A percentile compares a stretch with the other conserved stretches of the same genome.
Evolutionary conservation across 2,329 filamentous ascomycete genomes (phyloP).

Genomic region (Aspergillus alliaceus): DNA sequence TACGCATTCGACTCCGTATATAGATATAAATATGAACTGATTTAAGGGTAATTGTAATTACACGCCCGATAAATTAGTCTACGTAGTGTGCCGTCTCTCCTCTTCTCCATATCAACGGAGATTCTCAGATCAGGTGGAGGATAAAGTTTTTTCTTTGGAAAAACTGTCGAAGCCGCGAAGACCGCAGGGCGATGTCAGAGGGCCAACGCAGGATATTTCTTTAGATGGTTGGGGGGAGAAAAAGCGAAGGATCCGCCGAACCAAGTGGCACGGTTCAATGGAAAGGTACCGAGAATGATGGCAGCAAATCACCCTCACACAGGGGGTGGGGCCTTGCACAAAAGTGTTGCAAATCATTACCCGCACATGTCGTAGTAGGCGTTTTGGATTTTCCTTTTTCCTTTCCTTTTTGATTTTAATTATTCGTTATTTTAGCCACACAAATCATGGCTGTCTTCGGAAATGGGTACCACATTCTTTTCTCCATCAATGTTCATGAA

Average conservation of each 20-base stretch:
- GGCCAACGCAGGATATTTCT: conserved; percentile 6
- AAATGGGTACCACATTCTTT: conserved; percentile 16
- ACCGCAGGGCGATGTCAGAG: conserved; percentile 1
- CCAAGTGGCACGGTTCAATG: conserved; percentile 21
- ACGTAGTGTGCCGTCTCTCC: not conserved
- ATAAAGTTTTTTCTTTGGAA: conserved; percentile 11
- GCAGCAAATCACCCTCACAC: conserved; percentile 14
- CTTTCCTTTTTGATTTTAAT: not conserved
- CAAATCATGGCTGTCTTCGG: conserved; percentile 23
- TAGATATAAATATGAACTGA: no score
- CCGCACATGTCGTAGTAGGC: conserved; percentile 17
- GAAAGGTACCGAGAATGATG: conserved; percentile 15
- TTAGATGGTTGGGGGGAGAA: conserved; percentile 7
- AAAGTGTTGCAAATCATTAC: conserved; percentile 23
- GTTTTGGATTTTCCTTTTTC: conserved; percentile 8
- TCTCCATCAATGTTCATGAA: conserved; percentile 1
- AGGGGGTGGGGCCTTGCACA: conserved; percentile 13
- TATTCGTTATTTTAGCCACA: no score
- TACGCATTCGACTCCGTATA: no score
- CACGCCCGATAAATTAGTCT: not conserved
- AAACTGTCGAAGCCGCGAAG: conserved; percentile 14
- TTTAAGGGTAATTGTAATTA: not conserved
- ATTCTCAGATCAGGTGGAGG: conserved; percentile 9
- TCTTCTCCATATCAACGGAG: not conserved
- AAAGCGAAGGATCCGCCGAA: conserved; percentile 6